phyloP scores from a whole-genome alignment of 2,329 filamentous ascomycete species.

The Cladosporium phlei region DNA sequence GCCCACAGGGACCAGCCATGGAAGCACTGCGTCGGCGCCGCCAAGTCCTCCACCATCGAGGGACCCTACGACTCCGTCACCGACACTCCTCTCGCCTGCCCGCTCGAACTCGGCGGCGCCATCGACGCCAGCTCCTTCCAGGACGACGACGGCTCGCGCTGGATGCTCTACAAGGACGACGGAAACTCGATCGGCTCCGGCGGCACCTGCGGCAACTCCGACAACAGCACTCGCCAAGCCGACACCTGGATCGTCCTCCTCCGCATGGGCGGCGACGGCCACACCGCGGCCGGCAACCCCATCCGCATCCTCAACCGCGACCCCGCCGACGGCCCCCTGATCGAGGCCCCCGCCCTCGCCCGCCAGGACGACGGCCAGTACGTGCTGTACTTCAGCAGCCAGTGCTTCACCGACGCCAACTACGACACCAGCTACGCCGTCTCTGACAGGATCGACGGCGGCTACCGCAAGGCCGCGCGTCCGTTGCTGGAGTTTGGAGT shows the following conservation, averaged over 20 bases:
- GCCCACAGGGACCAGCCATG: conserved; percentile 20
- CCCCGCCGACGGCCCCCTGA: conserved; percentile 22
- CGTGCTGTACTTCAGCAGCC: conserved; percentile 25
- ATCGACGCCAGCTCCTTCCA: conserved; percentile 27
- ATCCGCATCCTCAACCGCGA: conserved; percentile 23
- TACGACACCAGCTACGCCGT: conserved; percentile 18
- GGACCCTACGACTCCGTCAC: conserved; percentile 24
- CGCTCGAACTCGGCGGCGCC: conserved; percentile 25
- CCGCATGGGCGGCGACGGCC: conserved; percentile 23
- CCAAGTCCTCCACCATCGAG: conserved; percentile 19
- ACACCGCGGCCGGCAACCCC: conserved; percentile 20
- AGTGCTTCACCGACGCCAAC: conserved; percentile 21
- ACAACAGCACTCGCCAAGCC: conserved; percentile 19
- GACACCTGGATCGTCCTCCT: conserved; percentile 28
- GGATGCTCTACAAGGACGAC: conserved; percentile 28
- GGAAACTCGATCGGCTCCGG: conserved; percentile 26
- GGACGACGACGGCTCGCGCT: conserved; percentile 22
- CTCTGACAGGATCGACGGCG: conserved; percentile 10
- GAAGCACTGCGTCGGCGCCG: conserved; percentile 28
- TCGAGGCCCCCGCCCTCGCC: conserved; percentile 26
- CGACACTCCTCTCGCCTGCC: conserved; percentile 24
- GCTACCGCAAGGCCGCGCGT: conserved; percentile 16
- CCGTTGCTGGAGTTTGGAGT: conserved; percentile 13
- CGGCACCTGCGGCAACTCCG: conserved; percentile 23
- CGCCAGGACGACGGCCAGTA: conserved; percentile 20